Evolutionary conservation across 208 protist species (phyloP).

Genomic region (Acanthamoeba castellanii): DNA sequence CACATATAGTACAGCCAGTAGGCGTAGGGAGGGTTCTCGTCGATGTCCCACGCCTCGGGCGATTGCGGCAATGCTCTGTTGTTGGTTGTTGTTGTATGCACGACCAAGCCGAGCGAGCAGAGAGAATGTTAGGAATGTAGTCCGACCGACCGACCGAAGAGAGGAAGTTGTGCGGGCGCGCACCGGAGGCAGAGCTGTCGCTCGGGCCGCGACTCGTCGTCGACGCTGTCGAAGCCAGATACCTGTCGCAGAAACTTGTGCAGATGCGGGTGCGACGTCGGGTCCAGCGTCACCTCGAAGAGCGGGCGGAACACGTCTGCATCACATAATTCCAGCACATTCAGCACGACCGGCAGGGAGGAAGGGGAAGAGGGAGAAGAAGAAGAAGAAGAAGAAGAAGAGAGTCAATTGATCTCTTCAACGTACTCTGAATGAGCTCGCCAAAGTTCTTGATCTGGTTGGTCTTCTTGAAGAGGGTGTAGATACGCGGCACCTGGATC

Average conservation of each 20-base stretch:
- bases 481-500: constrained; percentile 97
- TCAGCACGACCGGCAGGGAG: too few species aligned
- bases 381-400: not conserved
- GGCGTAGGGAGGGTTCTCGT: constrained; percentile 98
- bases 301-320: constrained; percentile 97
- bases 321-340: not conserved
- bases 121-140: not conserved
- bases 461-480: constrained; percentile 94
- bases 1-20: constrained; percentile 99
- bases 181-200: constrained; percentile 86
- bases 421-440: constrained; percentile 96
- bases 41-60: constrained; percentile 95
- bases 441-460: constrained; percentile 95
- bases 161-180: not conserved
- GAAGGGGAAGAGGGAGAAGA: not conserved
- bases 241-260: constrained; percentile 97
- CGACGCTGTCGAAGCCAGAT: constrained; percentile 98
- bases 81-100: not conserved
- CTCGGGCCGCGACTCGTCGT: constrained; percentile 98
- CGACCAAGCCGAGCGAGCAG: too few species aligned
- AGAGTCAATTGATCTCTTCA: constrained; percentile 37
- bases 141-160: not conserved
- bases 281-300: constrained; percentile 98
- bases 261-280: constrained; percentile 95
- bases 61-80: constrained; percentile 32